phyloP scores from a whole-genome alignment of 208 protist genomes.

The Balamuthia mandrillaris region DNA sequence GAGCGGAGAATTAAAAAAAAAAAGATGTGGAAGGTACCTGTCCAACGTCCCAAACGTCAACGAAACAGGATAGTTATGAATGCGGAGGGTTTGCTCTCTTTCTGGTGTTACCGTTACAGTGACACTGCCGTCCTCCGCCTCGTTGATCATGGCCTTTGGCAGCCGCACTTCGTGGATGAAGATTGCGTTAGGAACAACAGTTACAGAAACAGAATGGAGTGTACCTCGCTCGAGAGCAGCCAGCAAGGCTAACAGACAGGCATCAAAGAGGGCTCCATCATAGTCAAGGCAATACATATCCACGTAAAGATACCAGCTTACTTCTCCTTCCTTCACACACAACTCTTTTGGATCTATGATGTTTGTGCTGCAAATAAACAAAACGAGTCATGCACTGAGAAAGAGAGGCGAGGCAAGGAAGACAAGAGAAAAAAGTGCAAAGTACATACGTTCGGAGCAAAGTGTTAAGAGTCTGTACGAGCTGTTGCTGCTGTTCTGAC shows the following conservation, averaged over 20 bases:
- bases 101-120: neutral
- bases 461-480: constrained; percentile 34
- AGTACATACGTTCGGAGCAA: constrained; percentile 2
- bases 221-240: constrained; percentile 50
- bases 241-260: constrained; percentile 43
- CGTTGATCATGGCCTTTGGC: neutral
- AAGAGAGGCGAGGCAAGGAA: neutral
- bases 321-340: constrained; percentile 24
- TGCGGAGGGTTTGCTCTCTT: neutral
- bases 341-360: neutral
- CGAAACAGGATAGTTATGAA: neutral
- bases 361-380: neutral
- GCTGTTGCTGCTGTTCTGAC: constrained; percentile 39
- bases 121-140: neutral
- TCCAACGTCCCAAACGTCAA: neutral
- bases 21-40: neutral
- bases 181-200: neutral
- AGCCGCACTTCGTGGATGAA: neutral
- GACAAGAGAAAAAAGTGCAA: neutral
- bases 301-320: constrained; percentile 55
- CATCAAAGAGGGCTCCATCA: constrained; percentile 55
- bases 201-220: neutral
- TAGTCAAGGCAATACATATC: constrained; percentile 61
- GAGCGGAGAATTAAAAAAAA: neutral
- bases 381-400: neutral